phyloP scores from a whole-genome alignment of 441 rosid genomes.

The Pelargonium citronellum region DNA sequence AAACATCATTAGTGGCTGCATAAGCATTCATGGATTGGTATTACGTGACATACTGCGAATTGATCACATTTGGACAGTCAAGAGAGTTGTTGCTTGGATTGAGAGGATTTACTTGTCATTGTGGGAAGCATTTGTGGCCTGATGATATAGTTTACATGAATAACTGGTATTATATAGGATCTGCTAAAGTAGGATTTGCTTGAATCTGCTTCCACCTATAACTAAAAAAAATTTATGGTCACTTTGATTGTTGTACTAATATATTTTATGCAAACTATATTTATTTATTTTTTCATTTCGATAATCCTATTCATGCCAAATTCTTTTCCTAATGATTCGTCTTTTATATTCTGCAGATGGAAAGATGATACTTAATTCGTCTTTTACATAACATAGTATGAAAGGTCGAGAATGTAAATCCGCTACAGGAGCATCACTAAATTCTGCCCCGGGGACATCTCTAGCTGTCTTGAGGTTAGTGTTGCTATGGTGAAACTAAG shows the following conservation, averaged over 20 bases:
- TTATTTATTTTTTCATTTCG: background rate
- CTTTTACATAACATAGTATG: too few species aligned
- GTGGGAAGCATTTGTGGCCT: background rate
- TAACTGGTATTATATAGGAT: background rate
- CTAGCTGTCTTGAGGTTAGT: background rate
- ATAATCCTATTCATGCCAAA: constrained; percentile 17
- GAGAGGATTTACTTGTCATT: background rate
- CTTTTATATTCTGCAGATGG: constrained; percentile 30
- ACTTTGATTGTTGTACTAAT: constrained; percentile 5
- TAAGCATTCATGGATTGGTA: background rate
- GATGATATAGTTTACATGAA: background rate
- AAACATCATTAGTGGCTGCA: background rate
- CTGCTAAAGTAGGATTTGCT: background rate
- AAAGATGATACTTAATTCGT: background rate
- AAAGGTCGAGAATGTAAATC: too few species aligned
- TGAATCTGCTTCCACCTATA: constrained; percentile 4
- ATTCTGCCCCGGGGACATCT: background rate
- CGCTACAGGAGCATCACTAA: too few species aligned
- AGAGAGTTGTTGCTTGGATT: background rate
- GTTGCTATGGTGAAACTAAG: background rate
- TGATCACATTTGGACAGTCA: background rate
- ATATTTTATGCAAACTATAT: background rate
- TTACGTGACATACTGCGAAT: background rate
- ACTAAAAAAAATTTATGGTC: background rate
- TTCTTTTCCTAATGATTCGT: constrained; percentile 20